Base-by-base conservation (phyloP, 306 rosid species). In the Citrullus mucosospermus region DNA sequence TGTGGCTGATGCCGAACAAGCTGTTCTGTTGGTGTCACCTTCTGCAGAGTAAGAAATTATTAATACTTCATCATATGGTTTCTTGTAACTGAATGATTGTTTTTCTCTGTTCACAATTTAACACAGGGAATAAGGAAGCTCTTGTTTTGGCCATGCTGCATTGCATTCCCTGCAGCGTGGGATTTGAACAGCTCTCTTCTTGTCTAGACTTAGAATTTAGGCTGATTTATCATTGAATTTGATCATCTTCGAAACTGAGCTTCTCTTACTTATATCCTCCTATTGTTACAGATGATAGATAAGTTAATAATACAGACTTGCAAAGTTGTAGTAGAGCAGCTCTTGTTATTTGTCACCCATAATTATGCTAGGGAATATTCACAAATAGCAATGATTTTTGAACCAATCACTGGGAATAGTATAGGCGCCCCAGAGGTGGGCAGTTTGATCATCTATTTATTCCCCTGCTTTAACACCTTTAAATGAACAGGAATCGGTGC, bases 51-150 rank as follows among this genome's bases (percentile, higher is more conserved):
- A 76, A 88, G 80, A 51, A 51, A 83, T 80, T 76, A 32, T 14
- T 0, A 30, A 70, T 78, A 5, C 55, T 72, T 71, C 51, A 38
- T 75, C 58, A 17, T 20, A 74, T 74, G 78, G 17, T 34, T 53
- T 54, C 1, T 28, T 58, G 71, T 80, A 83, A 44, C 59, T 11
- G 54, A 68, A 39, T 85, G 81, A 78, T 36, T 78, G 16, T 68
- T 44, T 22, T 81, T 80, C 34, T 34, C 55, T 80, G 84, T 82
- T 82, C 76, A 66, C 70, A 41, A 79, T 80, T 85, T 53, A 60
- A 84, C 50, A 36, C 3, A 85, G 83, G 81, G 89, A 91, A 91
- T 88, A 88, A 90, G 91, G 81, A 85, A 80, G 75, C 70, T 82
- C 66, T 82, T 81, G 34, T 68, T 54, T 75, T 78, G 16, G 87